phyloP scores from a whole-genome alignment of 1,284 basidiomycete genomes.

The Ustilago bromivora region DNA sequence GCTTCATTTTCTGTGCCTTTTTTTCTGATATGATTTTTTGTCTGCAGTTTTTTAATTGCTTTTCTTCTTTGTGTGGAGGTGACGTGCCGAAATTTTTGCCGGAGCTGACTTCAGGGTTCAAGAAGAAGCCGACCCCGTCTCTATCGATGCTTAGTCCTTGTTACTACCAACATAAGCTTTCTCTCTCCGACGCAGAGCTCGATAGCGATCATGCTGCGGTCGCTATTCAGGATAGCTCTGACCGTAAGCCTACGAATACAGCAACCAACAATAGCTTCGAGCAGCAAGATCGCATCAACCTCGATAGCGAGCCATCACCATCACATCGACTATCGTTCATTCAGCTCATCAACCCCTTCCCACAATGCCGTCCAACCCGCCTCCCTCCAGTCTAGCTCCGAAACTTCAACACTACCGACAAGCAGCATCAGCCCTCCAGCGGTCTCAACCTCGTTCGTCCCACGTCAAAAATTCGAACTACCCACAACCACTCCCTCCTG shows the following conservation, averaged over 20 bases:
- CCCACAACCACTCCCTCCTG: constrained; percentile 81
- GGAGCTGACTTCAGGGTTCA: constrained; percentile 21
- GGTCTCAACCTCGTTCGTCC: constrained; percentile 56
- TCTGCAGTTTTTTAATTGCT: not conserved
- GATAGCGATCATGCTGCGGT: constrained; percentile 10
- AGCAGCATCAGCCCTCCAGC: too few species aligned
- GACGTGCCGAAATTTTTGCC: constrained; percentile 24
- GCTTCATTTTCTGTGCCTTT: not conserved
- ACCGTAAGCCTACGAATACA: not conserved
- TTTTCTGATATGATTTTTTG: constrained; percentile 1
- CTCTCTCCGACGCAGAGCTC: not conserved
- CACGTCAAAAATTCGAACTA: constrained; percentile 70
- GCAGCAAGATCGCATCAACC: not conserved
- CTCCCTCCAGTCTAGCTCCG: not conserved
- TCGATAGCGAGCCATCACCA: not conserved
- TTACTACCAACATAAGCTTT: not conserved
- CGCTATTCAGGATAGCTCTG: not conserved
- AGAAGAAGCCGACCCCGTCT: not conserved
- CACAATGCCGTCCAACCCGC: not conserved
- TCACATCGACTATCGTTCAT: not conserved
- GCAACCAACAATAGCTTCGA: not conserved
- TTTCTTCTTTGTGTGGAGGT: not conserved
- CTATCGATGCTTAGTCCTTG: not conserved
- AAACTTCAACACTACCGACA: not conserved
- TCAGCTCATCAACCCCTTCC: not conserved